phyloP scores from a whole-genome alignment of 169 alveolate species.

The Plasmodium ovale region DNA sequence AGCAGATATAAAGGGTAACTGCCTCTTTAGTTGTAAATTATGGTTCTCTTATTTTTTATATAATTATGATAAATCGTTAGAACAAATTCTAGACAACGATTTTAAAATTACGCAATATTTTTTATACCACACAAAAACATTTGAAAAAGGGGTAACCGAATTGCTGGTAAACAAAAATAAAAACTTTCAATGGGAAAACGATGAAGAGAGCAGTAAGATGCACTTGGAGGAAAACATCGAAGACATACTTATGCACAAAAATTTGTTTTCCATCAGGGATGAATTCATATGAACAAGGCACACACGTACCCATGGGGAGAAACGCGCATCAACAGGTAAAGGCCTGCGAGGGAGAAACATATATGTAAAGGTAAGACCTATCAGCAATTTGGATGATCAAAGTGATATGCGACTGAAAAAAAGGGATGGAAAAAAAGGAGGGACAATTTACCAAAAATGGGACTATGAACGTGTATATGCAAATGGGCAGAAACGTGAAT shows the following conservation, averaged over 20 bases:
- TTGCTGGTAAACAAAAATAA: slow-evolving; percentile 59
- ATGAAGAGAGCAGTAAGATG: background rate
- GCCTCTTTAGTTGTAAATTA: slow-evolving; percentile 32
- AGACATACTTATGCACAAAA: slow-evolving; percentile 31
- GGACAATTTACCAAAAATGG: too few relatives aligned
- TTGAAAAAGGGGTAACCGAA: slow-evolving; percentile 72
- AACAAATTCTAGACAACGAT: slow-evolving; percentile 61
- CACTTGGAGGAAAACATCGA: slow-evolving; percentile 32
- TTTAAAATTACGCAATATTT: slow-evolving; percentile 57
- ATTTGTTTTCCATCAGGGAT: slow-evolving; percentile 38
- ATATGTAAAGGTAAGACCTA: too few relatives aligned
- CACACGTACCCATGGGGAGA: too few relatives aligned
- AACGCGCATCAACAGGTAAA: too few relatives aligned
- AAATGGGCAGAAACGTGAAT: too few relatives aligned
- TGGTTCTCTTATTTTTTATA: slow-evolving; percentile 65
- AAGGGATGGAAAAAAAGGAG: too few relatives aligned
- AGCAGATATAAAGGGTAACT: slow-evolving; percentile 19
- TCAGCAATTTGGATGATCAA: too few relatives aligned
- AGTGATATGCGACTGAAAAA: too few relatives aligned
- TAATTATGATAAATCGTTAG: slow-evolving; percentile 48
- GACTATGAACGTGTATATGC: too few relatives aligned
- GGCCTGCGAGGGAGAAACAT: too few relatives aligned
- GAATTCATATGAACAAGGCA: slow-evolving; percentile 42
- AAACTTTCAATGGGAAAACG: slow-evolving; percentile 47
- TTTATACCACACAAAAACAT: slow-evolving; percentile 40